Conservation (phyloP, 768 basidiomycete genomes). For the Exidia glandulosa region DNA sequence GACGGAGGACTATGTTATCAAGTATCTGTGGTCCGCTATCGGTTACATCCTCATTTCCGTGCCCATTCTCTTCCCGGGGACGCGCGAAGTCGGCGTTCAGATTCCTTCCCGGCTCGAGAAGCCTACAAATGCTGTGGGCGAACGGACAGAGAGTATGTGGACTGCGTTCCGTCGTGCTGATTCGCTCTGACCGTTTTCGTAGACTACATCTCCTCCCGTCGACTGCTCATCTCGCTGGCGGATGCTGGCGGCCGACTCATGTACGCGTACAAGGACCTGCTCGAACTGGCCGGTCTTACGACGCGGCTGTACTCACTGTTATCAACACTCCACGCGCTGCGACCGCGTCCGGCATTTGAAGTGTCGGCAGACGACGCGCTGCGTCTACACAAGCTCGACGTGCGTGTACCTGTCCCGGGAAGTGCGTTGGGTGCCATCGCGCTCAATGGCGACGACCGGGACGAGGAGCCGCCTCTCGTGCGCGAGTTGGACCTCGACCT, state of each 20-base stretch:
- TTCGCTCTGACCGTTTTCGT: not conserved
- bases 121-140: constrained; percentile 25
- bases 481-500: constrained; percentile 56
- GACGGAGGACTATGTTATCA: constrained; percentile 96
- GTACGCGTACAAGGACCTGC: constrained; percentile 93
- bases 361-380: constrained; percentile 36
- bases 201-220: constrained; percentile 89
- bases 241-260: constrained; percentile 93
- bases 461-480: constrained; percentile 43
- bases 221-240: constrained; percentile 85
- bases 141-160: constrained; percentile 37
- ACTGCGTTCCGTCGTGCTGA: not conserved
- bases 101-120: not conserved
- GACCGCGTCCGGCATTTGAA: constrained; percentile 32
- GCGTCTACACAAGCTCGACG: constrained; percentile 56
- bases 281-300: constrained; percentile 91
- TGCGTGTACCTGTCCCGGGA: constrained; percentile 43
- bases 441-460: not conserved
- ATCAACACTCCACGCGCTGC: constrained; percentile 71
- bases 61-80: constrained; percentile 67
- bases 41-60: constrained; percentile 90
- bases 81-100: constrained; percentile 22
- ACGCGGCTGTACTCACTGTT: constrained; percentile 80
- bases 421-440: not conserved
- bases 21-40: constrained; percentile 89